Conservation (phyloP, 1,139 yeast species). For the Nakaseomyces uthaithaninus region DNA sequence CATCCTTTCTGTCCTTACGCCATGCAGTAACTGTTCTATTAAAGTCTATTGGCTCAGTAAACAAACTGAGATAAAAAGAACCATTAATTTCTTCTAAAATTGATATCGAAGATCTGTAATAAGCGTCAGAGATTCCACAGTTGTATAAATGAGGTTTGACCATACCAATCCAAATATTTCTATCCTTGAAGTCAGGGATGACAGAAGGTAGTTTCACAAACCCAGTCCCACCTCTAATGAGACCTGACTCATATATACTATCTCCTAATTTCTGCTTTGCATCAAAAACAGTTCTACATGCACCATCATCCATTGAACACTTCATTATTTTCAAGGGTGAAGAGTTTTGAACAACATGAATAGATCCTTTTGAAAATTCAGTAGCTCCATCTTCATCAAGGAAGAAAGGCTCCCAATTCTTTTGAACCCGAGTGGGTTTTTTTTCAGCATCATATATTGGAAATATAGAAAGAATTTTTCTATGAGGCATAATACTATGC, state of each 20-base stretch:
- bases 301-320: slow-evolving; percentile 40
- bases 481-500: slow-evolving; percentile 33
- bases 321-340: slow-evolving; percentile 39
- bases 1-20: slow-evolving; percentile 16
- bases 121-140: slow-evolving; percentile 45
- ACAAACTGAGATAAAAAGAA: slow-evolving; percentile 35
- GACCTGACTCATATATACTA: slow-evolving; percentile 12
- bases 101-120: slow-evolving; percentile 43
- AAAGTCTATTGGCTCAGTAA: slow-evolving; percentile 39
- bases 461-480: slow-evolving; percentile 29
- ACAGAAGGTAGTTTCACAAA: slow-evolving; percentile 36
- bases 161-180: slow-evolving; percentile 44
- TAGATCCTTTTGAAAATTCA: slow-evolving; percentile 25
- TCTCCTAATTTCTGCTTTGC: not conserved
- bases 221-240: slow-evolving; percentile 48
- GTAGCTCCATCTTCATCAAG: slow-evolving; percentile 29
- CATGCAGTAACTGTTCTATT: slow-evolving; percentile 36
- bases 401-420: slow-evolving; percentile 47
- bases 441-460: slow-evolving; percentile 28
- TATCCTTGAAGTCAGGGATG: slow-evolving; percentile 32
- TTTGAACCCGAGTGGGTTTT: slow-evolving; percentile 33
- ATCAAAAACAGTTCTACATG: slow-evolving; percentile 31
- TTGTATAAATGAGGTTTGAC: slow-evolving; percentile 40
- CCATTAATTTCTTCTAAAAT: slow-evolving; percentile 39
- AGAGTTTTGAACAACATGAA: slow-evolving; percentile 39